Evolutionary conservation across 2,329 filamentous ascomycete genomes (phyloP), one percentile per base, ranked within the genome.

Genomic region (Ophiosphaerella korrae): DNA sequence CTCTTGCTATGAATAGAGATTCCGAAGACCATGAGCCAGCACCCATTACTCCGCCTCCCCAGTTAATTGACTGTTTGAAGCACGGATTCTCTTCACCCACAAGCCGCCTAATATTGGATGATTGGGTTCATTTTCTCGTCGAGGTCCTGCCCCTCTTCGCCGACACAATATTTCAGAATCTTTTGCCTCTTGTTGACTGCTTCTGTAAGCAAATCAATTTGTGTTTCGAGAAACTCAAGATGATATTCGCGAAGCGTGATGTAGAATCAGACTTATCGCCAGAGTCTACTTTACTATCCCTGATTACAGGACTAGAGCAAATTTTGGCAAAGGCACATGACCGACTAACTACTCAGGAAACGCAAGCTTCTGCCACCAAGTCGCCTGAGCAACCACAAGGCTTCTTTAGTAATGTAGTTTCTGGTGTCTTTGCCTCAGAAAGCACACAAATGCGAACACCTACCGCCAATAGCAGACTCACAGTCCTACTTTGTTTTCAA

Each of bases 321-420:
- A 87, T 96, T 21, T 79, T 99, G 50, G 92, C 92, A 14, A 85
- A 87, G 62, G 92, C 88, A 4, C 94, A 99, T 72, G 89, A 96
- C 63, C 87, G 88, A 50, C 78, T 97, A 16, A 76, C 92, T 43
- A 78, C 82, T 21, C 91, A 96, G 62, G 91, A 96, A 73, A 83
- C 86, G 35, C 85, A 84, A 55, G 81, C 82, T 37, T 84, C 87
- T 48, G 77, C 84, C 31, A 78, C 82, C 37, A 96, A 96, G 75
- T 88, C 86, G 52, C 90, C 91, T 18, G 90, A 95, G 65, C 89
- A 90, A 60, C 85, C 88, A 12, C 90, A 92, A 68, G 88, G 91
- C 5, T 93, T 97, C 70, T 96, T 97, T 66, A 92, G 92, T 38
- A 96, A 90, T 62, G 96, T 97, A 85, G 90, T 96, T 1, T 94